Base-by-base conservation (phyloP, 495 filamentous ascomycete genomes). In the Letharia lupina region DNA sequence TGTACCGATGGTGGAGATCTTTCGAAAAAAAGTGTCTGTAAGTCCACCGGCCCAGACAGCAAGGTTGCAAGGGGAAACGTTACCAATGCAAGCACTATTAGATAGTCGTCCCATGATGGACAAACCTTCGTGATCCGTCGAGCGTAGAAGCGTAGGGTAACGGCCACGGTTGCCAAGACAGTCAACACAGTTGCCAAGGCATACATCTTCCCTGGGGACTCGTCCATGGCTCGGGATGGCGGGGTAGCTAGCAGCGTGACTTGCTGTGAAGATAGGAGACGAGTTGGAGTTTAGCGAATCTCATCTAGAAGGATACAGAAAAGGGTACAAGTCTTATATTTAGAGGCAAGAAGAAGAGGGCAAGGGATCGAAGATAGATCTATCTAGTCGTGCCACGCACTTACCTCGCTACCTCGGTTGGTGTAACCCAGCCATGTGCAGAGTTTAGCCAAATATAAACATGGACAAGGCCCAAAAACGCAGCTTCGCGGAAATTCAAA, bases 91-190 rank as follows among this genome's bases (percentile, higher is more conserved):
- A 69, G 65, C 11, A 75, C 52, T 28, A 77, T 61, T 35, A 75
- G 65, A 56, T 71, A 74, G 56, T 76, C 75, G 65, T 77, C 75
- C 23, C 70, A 45, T 4, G 61, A 63, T 23, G 66, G 60, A 18
- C 60, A 52, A 18, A 70, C 39, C 63, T 70, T 70, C 62, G 72
- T 73, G 20, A 52, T 54, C 13, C 57, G 57, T 31, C 64, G 37
- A 1, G 64, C 45, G 56, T 65, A 61, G 6, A 65, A 40, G 0
- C 56, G 64, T 10, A 65, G 64, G 31, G 23, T 20, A 8, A 61
- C 35, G n/a, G 57, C 64, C 6, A 52, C 44, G 35, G 42, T 61
- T n/a, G 64, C 64, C 42, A 65, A 47, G 10, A 65, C 7, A 0
- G 42, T 41, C 35, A 65, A 52, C 3, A 61, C 31, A 0, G 47